A percentile compares a stretch with the other conserved stretches of the same genome.
Evolutionary conservation across 2,329 filamentous ascomycete genomes (phyloP).

Genomic region (Fusarium nygamai): DNA sequence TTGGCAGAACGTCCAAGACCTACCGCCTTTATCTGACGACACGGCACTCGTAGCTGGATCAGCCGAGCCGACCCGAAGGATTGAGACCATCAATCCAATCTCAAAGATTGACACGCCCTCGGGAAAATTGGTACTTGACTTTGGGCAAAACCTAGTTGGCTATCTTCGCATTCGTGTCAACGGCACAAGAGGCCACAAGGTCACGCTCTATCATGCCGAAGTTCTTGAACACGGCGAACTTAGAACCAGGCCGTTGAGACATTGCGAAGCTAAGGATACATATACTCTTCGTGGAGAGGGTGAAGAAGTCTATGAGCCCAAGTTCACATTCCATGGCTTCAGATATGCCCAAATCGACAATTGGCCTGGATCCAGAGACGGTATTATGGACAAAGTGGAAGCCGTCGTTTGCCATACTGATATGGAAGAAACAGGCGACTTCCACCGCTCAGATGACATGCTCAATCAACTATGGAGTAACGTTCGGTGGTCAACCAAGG

Average conservation of each 20-base stretch:
- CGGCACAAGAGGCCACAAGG: not conserved
- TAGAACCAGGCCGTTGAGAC: not conserved
- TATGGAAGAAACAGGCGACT: constrained; percentile 60
- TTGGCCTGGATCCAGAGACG: constrained; percentile 42
- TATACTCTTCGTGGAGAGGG: not conserved
- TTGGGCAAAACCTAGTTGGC: constrained; percentile 15
- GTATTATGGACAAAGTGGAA: constrained; percentile 33
- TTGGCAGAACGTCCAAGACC: constrained; percentile 41
- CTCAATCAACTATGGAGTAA: constrained; percentile 66
- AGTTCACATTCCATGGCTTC: constrained; percentile 64
- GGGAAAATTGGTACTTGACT: not conserved
- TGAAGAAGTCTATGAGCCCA: constrained; percentile 49
- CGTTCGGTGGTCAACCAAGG: constrained; percentile 63
- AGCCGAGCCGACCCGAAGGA: constrained; percentile 52
- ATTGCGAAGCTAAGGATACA: not conserved
- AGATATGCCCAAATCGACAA: constrained; percentile 58
- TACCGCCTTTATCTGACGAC: not conserved
- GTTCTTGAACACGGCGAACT: constrained; percentile 15
- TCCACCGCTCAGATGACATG: constrained; percentile 60
- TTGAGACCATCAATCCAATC: constrained; percentile 45
- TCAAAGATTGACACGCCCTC: constrained; percentile 49
- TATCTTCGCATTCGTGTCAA: not conserved
- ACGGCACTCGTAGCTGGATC: constrained; percentile 46
- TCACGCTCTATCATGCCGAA: constrained; percentile 3
- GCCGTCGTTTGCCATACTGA: constrained; percentile 60